These are phyloP conservation scores for Aspergillus flavus DNA, from an alignment of 2,329 filamentous ascomycete genomes.

Conservation along the genomic window DNA sequence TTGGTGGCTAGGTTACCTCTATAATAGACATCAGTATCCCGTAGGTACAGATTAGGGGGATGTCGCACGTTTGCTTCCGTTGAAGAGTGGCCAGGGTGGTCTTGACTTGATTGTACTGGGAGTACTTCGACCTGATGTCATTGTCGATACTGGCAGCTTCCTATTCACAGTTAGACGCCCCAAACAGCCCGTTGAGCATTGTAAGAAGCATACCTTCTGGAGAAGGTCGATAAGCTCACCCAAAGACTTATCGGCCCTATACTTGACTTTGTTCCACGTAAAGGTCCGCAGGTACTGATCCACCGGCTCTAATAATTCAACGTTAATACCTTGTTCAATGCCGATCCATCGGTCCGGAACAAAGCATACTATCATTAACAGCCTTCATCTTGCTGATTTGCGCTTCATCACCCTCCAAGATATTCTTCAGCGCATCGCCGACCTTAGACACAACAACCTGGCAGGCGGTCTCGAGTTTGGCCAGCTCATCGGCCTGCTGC, in stretches of 20 bases:
- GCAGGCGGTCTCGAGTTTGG: constrained; percentile 81
- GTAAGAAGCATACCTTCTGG: constrained; percentile 67
- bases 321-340: constrained; percentile 6
- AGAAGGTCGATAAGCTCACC: constrained; percentile 83
- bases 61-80: constrained; percentile 78
- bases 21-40: constrained; percentile 7
- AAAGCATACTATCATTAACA: constrained; percentile 81
- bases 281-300: constrained; percentile 90
- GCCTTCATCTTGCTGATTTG: constrained; percentile 85
- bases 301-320: constrained; percentile 71
- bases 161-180: constrained; percentile 46
- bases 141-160: constrained; percentile 91
- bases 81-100: constrained; percentile 79
- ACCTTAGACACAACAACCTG: constrained; percentile 85
- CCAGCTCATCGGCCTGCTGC: constrained; percentile 91
- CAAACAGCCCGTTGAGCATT: neutral
- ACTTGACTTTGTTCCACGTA: constrained; percentile 97
- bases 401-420: constrained; percentile 82
- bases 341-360: neutral
- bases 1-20: constrained; percentile 93
- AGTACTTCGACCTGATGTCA: constrained; percentile 92
- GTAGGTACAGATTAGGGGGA: constrained; percentile 3
- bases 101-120: constrained; percentile 90
- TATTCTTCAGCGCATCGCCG: constrained; percentile 76
- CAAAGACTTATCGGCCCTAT: constrained; percentile 87